These are phyloP conservation scores for Nitzschia inconspicua DNA, from an alignment of 108 stramenopile genomes.

Conservation along the genomic window DNA sequence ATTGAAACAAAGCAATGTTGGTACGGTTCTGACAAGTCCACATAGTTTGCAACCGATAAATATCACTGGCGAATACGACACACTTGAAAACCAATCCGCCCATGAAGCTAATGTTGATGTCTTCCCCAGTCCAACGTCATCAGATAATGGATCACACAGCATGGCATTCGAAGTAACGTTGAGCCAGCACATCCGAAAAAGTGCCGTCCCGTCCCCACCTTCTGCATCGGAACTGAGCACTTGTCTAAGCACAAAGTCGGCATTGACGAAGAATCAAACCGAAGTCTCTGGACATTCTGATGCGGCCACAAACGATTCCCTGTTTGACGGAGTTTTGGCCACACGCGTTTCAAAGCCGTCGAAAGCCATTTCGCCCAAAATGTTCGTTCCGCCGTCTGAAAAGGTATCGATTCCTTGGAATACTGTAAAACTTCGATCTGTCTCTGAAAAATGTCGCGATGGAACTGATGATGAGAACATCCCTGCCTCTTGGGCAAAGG, in stretches of 20 bases:
- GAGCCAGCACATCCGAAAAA: constrained; percentile 14
- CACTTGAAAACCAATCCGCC: too few species aligned
- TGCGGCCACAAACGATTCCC: constrained; percentile 1
- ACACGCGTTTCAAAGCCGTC: not conserved
- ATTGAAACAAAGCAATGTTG: too few species aligned
- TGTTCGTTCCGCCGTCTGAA: constrained; percentile 4
- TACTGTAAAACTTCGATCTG: constrained; percentile 26
- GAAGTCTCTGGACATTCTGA: not conserved
- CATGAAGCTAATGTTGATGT: too few species aligned
- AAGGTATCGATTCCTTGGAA: not conserved
- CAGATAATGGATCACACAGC: not conserved
- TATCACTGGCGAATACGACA: too few species aligned
- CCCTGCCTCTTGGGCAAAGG: constrained; percentile 37
- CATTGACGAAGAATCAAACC: not conserved
- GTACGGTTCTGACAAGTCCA: too few species aligned
- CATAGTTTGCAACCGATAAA: too few species aligned
- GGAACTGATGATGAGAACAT: constrained; percentile 10
- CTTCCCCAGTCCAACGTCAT: too few species aligned
- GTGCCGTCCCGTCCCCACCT: too few species aligned
- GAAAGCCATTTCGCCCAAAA: not conserved
- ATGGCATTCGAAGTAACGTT: constrained; percentile 22
- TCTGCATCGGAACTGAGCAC: not conserved
- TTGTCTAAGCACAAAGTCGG: not conserved
- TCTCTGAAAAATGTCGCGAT: constrained; percentile 13
- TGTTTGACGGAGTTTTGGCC: not conserved